A percentile compares a stretch with the other conserved stretches of the same genome.
Evolutionary conservation across 768 basidiomycete genomes (phyloP).

Genomic region (Tricholoma saponaceum): DNA sequence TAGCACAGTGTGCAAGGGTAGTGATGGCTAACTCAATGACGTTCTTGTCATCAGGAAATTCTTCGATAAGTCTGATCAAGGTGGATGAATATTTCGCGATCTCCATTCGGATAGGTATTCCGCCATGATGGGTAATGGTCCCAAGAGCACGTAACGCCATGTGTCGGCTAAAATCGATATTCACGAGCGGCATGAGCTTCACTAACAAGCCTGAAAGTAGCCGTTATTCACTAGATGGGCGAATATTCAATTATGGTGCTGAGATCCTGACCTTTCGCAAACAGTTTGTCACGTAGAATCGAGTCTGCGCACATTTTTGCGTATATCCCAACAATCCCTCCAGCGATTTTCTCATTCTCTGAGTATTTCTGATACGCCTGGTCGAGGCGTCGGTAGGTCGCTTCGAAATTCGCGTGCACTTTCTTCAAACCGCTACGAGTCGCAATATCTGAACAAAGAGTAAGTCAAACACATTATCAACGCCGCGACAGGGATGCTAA

Average conservation of each 20-base stretch:
- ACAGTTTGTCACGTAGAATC: conserved; percentile 54
- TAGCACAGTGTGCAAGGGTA: conserved; percentile 49
- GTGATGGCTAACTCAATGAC: conserved; percentile 48
- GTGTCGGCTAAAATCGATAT: conserved; percentile 42
- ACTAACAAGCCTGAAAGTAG: conserved; percentile 42
- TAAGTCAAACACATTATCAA: not conserved
- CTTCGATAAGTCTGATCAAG: conserved; percentile 43
- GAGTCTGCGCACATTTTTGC: conserved; percentile 62
- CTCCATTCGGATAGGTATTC: conserved; percentile 40
- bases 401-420: conserved; percentile 54
- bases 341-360: conserved; percentile 44
- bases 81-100: conserved; percentile 43
- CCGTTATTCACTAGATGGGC: not conserved
- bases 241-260: not conserved
- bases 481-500: conserved; percentile 17
- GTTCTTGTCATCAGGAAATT: conserved; percentile 45
- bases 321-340: conserved; percentile 58
- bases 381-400: conserved; percentile 46
- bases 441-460: conserved; percentile 40
- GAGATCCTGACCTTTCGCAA: conserved; percentile 53
- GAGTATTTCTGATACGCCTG: conserved; percentile 39
- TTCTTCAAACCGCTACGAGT: conserved; percentile 59
- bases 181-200: conserved; percentile 54
- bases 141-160: conserved; percentile 53
- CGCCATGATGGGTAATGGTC: conserved; percentile 62